phyloP scores from a whole-genome alignment of 2,329 filamentous ascomycete genomes.

The Didymosphaeria variabile region DNA sequence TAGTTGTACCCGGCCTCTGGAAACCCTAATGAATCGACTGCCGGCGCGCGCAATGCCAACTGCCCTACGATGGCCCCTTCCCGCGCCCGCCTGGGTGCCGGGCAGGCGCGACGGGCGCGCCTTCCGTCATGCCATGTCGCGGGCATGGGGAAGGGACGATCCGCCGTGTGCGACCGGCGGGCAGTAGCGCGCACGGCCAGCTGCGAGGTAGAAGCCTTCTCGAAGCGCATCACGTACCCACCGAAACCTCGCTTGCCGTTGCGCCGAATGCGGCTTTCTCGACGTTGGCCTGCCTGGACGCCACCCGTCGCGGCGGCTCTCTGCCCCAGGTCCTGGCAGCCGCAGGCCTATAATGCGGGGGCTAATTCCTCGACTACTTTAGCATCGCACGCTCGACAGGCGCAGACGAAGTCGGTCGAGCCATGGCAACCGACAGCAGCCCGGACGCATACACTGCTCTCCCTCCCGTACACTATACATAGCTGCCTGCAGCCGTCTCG shows the following conservation, averaged over 20 bases:
- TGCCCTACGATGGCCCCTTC: background rate
- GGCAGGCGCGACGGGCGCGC: constrained; percentile 12
- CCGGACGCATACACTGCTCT: constrained; percentile 13
- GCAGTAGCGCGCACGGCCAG: constrained; percentile 18
- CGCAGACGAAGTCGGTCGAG: constrained; percentile 1
- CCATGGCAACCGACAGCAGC: constrained; percentile 22
- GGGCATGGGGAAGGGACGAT: constrained; percentile 18
- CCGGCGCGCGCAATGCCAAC: constrained; percentile 9
- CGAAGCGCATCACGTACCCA: no score
- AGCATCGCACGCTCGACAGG: constrained; percentile 27
- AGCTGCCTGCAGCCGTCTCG: background rate
- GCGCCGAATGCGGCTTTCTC: constrained; percentile 21
- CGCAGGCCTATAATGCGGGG: constrained; percentile 46
- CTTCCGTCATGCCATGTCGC: constrained; percentile 9
- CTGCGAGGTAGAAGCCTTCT: constrained; percentile 21
- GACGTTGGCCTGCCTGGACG: constrained; percentile 26
- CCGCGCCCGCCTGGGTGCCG: background rate
- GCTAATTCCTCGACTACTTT: constrained; percentile 33
- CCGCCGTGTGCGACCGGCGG: constrained; percentile 24
- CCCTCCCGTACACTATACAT: constrained; percentile 6
- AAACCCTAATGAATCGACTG: constrained; percentile 12
- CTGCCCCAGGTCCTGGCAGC: constrained; percentile 20
- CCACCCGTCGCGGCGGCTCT: constrained; percentile 38
- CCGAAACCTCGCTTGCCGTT: constrained; percentile 27
- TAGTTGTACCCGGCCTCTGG: constrained; percentile 26